Evolutionary conservation across 2,329 filamentous ascomycete species (phyloP).

Genomic region (Hysterium pulicare): DNA sequence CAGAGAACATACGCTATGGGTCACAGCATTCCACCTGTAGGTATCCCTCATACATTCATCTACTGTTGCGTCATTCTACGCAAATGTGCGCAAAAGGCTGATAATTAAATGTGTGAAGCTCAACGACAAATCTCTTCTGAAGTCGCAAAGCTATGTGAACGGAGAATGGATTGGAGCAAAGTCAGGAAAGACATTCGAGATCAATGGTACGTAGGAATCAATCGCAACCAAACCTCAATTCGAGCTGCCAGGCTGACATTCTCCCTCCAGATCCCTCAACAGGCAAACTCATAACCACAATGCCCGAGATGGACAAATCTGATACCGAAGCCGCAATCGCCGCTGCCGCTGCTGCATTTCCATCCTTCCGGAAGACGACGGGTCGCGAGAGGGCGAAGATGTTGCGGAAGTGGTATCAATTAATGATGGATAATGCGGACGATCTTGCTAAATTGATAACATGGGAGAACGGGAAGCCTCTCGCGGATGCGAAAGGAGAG

Average conservation of each 20-base stretch:
- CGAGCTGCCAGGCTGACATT: too few species aligned
- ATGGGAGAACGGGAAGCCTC: conserved; percentile 85
- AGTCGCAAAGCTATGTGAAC: conserved; percentile 82
- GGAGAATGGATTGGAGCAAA: conserved; percentile 85
- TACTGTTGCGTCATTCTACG: neutral
- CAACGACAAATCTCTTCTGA: conserved; percentile 63
- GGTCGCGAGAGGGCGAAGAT: conserved; percentile 72
- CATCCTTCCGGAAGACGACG: conserved; percentile 66
- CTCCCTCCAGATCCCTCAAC: conserved; percentile 90
- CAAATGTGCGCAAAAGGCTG: neutral
- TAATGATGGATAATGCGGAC: conserved; percentile 73
- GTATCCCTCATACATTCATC: conserved; percentile 6
- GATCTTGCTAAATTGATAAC: conserved; percentile 82
- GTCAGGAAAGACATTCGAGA: conserved; percentile 89
- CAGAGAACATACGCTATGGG: conserved; percentile 43
- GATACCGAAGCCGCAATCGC: conserved; percentile 80
- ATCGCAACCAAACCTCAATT: too few species aligned
- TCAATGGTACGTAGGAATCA: conserved; percentile 54
- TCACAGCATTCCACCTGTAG: conserved; percentile 41
- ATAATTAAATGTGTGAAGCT: too few species aligned
- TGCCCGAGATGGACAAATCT: conserved; percentile 75
- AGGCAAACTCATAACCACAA: conserved; percentile 73
- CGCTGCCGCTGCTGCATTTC: conserved; percentile 75
- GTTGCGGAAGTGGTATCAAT: conserved; percentile 76
- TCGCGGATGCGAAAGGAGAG: conserved; percentile 50